These are phyloP conservation scores for Hericium coralloides DNA, from an alignment of 768 basidiomycete species.

Conservation along the genomic window DNA sequence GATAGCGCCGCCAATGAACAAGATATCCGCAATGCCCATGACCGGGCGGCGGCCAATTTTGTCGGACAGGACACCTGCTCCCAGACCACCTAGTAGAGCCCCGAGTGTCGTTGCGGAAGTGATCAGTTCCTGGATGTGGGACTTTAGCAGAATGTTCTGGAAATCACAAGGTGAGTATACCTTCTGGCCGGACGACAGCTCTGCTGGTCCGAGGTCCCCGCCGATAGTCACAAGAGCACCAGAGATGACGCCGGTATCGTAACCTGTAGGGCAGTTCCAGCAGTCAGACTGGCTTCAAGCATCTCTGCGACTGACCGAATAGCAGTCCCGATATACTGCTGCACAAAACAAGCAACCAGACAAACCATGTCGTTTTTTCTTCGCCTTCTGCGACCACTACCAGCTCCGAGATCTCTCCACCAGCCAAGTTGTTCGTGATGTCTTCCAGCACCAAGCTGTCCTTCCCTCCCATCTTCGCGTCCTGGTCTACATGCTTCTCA, in stretches of 20 bases:
- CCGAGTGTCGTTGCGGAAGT: constrained; percentile 74
- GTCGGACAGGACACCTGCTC: constrained; percentile 62
- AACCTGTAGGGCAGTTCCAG: constrained; percentile 30
- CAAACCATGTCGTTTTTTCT: constrained; percentile 60
- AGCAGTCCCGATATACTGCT: constrained; percentile 71
- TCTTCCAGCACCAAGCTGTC: background rate
- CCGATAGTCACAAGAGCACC: constrained; percentile 74
- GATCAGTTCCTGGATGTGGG: constrained; percentile 54
- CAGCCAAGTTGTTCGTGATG: constrained; percentile 1
- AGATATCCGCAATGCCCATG: constrained; percentile 55
- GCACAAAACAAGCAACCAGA: constrained; percentile 68
- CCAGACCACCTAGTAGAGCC: constrained; percentile 66
- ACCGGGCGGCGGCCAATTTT: constrained; percentile 60
- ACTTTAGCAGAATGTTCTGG: background rate
- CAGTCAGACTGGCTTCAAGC: background rate
- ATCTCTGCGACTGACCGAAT: constrained; percentile 43
- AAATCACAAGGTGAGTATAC: constrained; percentile 21
- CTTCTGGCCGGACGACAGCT: constrained; percentile 55
- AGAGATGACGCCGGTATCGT: constrained; percentile 76
- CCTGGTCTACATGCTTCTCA: background rate
- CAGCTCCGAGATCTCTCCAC: constrained; percentile 50
- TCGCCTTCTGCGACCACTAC: constrained; percentile 56
- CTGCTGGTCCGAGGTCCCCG: constrained; percentile 49
- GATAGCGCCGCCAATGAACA: constrained; percentile 70
- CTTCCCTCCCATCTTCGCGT: background rate